These are phyloP conservation scores for Brettanomyces nanus DNA, from an alignment of 805 yeast genomes.

Conservation along the genomic window DNA sequence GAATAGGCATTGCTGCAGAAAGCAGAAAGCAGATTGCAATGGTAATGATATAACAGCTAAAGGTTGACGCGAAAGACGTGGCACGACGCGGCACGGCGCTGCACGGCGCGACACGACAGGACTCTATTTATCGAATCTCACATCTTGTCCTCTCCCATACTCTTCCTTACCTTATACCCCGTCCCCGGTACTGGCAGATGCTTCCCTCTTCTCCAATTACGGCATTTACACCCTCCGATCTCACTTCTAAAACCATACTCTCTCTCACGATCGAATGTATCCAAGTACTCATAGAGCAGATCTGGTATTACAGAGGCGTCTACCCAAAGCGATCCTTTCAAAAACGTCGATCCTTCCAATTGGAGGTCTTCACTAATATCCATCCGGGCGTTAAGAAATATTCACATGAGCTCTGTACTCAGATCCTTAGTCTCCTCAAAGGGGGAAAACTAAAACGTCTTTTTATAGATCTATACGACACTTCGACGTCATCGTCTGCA, in stretches of 20 bases:
- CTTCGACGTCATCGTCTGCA: neutral
- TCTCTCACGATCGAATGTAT: slow-evolving; percentile 39
- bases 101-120: too few species aligned
- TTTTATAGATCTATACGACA: slow-evolving; percentile 15
- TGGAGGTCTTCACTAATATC: slow-evolving; percentile 35
- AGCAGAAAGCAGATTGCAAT: too few species aligned
- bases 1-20: slow-evolving; percentile 22
- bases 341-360: slow-evolving; percentile 32
- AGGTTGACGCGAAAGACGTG: too few species aligned
- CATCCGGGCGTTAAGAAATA: slow-evolving; percentile 38
- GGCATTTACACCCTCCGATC: neutral
- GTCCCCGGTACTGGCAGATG: too few species aligned
- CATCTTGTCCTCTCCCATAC: too few species aligned
- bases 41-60: neutral
- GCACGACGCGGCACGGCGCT: too few species aligned
- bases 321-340: slow-evolving; percentile 47
- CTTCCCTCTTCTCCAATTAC: slow-evolving; percentile 1
- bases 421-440: slow-evolving; percentile 12
- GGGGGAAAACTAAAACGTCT: slow-evolving; percentile 19
- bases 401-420: slow-evolving; percentile 25
- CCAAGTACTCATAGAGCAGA: slow-evolving; percentile 42
- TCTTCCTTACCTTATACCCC: too few species aligned
- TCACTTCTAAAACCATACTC: neutral
- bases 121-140: too few species aligned
- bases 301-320: slow-evolving; percentile 42